These are phyloP conservation scores for Filobasidium wieringae DNA, from an alignment of 768 basidiomycete genomes.

Conservation along the genomic window DNA sequence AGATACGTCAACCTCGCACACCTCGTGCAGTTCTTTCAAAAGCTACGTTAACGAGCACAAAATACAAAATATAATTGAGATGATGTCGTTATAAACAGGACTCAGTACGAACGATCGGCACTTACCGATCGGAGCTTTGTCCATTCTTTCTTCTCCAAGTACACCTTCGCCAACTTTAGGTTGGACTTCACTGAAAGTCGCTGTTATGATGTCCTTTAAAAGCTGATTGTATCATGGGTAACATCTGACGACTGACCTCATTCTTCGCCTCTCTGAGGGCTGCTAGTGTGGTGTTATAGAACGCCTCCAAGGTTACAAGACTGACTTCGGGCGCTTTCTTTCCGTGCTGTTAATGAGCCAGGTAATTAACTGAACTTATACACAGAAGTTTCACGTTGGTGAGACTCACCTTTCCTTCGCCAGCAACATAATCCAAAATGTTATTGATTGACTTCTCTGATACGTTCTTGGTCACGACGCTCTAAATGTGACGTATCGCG, in stretches of 20 bases:
- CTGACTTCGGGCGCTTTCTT: conserved; percentile 36
- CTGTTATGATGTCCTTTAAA: conserved; percentile 41
- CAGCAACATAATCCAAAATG: conserved; percentile 94
- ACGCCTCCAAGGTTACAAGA: conserved; percentile 79
- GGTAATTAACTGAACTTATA: neutral
- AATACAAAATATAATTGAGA: neutral
- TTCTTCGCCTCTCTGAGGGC: conserved; percentile 91
- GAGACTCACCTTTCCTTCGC: conserved; percentile 58
- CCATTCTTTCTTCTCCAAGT: conserved; percentile 92
- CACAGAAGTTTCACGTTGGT: neutral
- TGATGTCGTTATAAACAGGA: neutral
- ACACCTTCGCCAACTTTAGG: conserved; percentile 89
- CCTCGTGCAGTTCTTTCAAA: conserved; percentile 31
- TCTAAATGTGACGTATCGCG: conserved; percentile 34
- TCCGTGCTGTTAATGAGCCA: conserved; percentile 22
- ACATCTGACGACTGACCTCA: conserved; percentile 50
- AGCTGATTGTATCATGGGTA: neutral
- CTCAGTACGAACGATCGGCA: neutral
- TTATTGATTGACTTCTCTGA: conserved; percentile 98
- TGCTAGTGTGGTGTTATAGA: conserved; percentile 85
- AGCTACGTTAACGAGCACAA: too few species aligned
- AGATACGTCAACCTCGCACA: conserved; percentile 27
- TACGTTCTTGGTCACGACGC: conserved; percentile 41
- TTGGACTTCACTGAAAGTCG: conserved; percentile 90
- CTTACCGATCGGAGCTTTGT: conserved; percentile 63